Percentiles rank a stretch among this genome's conserved stretches.
Evolutionary conservation across 495 filamentous ascomycete genomes (phyloP).

Genomic region (Daldinia bambusicola): DNA sequence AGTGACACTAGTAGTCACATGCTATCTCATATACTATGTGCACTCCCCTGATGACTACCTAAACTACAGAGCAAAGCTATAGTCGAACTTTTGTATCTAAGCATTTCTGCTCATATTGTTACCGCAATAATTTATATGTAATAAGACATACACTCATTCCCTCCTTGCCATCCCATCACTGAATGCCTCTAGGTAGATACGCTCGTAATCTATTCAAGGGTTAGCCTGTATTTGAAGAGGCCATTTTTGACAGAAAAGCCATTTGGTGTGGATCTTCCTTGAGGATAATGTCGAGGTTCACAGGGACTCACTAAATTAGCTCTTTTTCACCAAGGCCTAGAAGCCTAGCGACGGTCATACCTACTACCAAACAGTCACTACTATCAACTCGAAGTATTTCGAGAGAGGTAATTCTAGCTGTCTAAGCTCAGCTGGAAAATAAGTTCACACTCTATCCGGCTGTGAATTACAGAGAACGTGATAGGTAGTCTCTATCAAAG

Average conservation of each 20-base stretch:
- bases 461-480: background rate
- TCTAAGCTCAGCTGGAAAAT: background rate
- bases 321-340: background rate
- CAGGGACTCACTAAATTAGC: background rate
- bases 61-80: no score
- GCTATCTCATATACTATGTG: no score
- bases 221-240: no score
- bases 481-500: background rate
- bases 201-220: background rate
- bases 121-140: no score
- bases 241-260: background rate
- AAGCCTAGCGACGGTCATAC: background rate
- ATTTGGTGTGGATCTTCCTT: background rate
- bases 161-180: no score
- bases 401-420: background rate
- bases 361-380: background rate
- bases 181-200: no score
- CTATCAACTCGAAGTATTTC: background rate
- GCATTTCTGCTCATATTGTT: no score
- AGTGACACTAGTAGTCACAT: no score
- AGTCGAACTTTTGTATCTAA: no score
- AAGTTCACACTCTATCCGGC: background rate
- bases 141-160: no score
- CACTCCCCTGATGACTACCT: no score
- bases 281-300: background rate